Evolutionary conservation across 2,329 filamentous ascomycete species (phyloP), one percentile per base, ranked within the genome.

Genomic region (Aspergillus nomiae): DNA sequence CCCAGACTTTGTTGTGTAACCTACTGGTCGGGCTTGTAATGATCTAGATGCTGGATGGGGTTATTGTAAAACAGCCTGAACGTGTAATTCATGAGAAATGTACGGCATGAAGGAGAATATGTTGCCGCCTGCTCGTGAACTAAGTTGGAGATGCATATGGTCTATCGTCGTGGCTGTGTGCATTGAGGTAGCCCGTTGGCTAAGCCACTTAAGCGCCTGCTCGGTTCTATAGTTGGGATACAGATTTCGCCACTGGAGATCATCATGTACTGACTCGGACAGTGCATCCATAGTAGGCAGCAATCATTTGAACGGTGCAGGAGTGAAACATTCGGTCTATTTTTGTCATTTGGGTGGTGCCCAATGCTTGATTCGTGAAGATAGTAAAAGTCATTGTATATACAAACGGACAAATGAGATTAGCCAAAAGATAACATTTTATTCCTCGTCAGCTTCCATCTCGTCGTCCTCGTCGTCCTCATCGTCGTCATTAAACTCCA

Each of bases 401-500:
- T 51, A 51, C 48, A 51, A 51, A 32, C 6, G 46, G 3, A n/a
- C 21, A 32, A 50, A 30, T 50, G 7, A 50, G n/a, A 28, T 19
- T 24, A 32, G n/a, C 16, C 8, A 30, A 32, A 51, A 26, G 19
- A 51, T 21, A 51, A 21, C 24, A 19, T 61, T 59, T 34, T 65
- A 62, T 30, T 65, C 45, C 3, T 56, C 60, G 10, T 34, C 48
- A 19, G 48, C 48, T 32, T 63, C 56, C 26, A 57, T 62, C 1
- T 65, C 65, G 1, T 64, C 65, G 3, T 65, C 59, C 8, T 62
- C 38, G 8, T 68, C 70, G 4, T 70, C 69, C 8, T 71, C 69
- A 4, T 71, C 71, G 2, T 70, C 82, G 14, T 85, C 85, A 16
- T 81, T 83, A 67, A 85, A 85, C 58, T 84, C 84, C 36, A 97